Evolutionary conservation across 768 basidiomycete genomes (phyloP).

Genomic region (Suillus fuscotomentosus): DNA sequence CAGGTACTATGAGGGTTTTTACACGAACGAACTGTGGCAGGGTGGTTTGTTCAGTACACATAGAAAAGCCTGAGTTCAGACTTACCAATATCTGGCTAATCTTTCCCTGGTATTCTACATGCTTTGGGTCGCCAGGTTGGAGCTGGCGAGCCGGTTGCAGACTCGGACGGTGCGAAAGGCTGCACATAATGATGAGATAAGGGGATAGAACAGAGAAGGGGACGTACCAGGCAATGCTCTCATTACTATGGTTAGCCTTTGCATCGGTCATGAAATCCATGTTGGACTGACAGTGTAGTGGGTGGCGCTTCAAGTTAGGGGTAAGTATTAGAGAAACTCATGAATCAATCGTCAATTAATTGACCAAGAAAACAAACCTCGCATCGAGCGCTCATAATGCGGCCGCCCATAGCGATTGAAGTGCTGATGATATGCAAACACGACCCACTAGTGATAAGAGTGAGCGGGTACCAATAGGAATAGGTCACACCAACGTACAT

Average conservation of each 20-base stretch:
- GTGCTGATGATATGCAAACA: slow-evolving; percentile 59
- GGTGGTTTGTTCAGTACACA: background rate
- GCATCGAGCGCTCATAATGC: slow-evolving; percentile 70
- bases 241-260: too few species aligned
- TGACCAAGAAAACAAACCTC: slow-evolving; percentile 45
- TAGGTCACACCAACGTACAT: slow-evolving; percentile 39
- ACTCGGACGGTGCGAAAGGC: too few species aligned
- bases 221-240: too few species aligned
- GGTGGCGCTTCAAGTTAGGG: too few species aligned
- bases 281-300: too few species aligned
- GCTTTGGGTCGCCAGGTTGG: background rate
- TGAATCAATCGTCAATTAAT: background rate
- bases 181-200: too few species aligned
- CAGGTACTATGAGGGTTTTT: background rate
- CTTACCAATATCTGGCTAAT: background rate
- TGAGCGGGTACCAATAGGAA: slow-evolving; percentile 9
- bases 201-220: too few species aligned
- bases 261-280: too few species aligned
- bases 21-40: background rate
- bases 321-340: background rate
- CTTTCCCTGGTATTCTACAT: background rate
- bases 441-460: slow-evolving; percentile 45
- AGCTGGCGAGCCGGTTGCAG: background rate
- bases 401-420: slow-evolving; percentile 63
- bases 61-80: background rate